Evolutionary conservation across 345 rosid species (phyloP).

Genomic region (Dovyalis caffra): DNA sequence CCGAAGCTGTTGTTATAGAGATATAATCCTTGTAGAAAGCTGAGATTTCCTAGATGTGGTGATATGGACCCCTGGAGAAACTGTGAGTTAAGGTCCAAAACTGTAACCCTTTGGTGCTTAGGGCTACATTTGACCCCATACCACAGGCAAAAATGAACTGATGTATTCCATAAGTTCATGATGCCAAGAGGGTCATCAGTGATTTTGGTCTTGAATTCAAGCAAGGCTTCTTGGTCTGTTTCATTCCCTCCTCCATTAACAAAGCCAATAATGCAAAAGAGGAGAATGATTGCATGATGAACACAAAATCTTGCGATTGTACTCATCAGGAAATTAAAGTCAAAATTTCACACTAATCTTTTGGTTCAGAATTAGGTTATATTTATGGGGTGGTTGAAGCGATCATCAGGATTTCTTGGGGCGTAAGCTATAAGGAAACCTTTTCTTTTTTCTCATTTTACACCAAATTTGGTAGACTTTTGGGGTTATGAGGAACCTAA

Average conservation of each 20-base stretch:
- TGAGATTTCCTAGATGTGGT: slow-evolving; percentile 12
- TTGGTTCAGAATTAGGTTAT: background rate
- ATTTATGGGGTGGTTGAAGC: background rate
- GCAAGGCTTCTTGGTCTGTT: slow-evolving; percentile 8
- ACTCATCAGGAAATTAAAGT: too few relatives aligned
- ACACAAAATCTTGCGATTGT: background rate
- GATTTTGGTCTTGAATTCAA: slow-evolving; percentile 10
- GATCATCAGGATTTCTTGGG: too few relatives aligned
- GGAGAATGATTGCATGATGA: background rate
- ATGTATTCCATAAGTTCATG: slow-evolving; percentile 1
- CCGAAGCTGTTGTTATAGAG: slow-evolving; percentile 4
- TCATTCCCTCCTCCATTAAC: slow-evolving; percentile 1
- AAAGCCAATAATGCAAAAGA: background rate
- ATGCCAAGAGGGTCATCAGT: slow-evolving; percentile 2
- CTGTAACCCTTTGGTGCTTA: slow-evolving; percentile 15
- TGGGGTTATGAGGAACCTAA: background rate
- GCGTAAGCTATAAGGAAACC: too few relatives aligned
- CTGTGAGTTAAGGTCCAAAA: background rate
- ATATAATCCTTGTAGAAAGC: background rate
- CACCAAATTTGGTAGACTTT: background rate
- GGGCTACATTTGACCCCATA: slow-evolving; percentile 1
- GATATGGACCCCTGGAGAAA: slow-evolving; percentile 1
- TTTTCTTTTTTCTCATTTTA: too few relatives aligned
- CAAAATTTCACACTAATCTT: background rate
- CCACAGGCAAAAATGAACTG: slow-evolving; percentile 15